These are phyloP conservation scores for Populus alba DNA, from an alignment of 345 rosid genomes.

Conservation along the genomic window DNA sequence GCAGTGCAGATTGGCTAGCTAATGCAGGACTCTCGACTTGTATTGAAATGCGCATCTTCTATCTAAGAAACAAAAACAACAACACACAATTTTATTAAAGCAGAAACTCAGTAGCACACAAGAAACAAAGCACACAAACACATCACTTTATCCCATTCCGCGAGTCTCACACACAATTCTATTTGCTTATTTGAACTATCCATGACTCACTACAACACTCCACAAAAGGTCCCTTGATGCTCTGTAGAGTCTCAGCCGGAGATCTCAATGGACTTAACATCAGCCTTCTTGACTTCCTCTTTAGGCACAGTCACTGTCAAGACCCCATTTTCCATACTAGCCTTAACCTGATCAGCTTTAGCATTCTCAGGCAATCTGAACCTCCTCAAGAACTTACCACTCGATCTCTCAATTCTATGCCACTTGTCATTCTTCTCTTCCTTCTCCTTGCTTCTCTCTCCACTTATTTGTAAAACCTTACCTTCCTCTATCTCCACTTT, in stretches of 20 bases:
- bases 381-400: conserved; percentile 7
- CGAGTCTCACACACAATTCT: not conserved
- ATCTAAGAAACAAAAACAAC: not conserved
- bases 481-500: conserved; percentile 4
- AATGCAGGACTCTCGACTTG: no score
- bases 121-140: not conserved
- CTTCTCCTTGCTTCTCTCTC: not conserved
- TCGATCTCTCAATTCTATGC: not conserved
- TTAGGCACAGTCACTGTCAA: not conserved
- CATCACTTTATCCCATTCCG: not conserved
- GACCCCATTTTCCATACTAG: conserved; percentile 8
- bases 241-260: not conserved
- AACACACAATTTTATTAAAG: not conserved
- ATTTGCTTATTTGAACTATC: not conserved
- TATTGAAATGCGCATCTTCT: no score
- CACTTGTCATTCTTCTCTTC: conserved; percentile 10
- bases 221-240: not conserved
- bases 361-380: conserved; percentile 16
- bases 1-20: no score
- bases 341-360: not conserved
- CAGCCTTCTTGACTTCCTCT: not conserved
- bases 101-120: not conserved
- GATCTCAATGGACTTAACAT: not conserved
- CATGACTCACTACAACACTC: not conserved
- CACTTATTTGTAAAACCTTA: conserved; percentile 7